These are phyloP conservation scores for Panaeolus cyanescens DNA, from an alignment of 768 basidiomycete species.

Conservation along the genomic window DNA sequence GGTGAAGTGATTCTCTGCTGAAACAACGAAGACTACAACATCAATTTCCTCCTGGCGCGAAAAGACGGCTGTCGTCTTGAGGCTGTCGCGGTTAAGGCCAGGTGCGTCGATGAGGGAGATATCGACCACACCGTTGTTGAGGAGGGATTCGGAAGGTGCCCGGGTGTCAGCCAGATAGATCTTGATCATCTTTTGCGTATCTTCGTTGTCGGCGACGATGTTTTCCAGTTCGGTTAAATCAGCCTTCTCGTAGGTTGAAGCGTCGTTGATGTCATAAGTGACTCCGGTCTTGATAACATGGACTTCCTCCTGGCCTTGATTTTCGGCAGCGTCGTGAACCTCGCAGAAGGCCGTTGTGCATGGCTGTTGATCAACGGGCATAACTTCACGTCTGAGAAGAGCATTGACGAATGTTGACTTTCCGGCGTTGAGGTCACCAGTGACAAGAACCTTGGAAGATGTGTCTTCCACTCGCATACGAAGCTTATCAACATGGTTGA, in stretches of 20 bases:
- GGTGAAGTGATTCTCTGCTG: constrained; percentile 98
- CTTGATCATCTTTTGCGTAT: constrained; percentile 76
- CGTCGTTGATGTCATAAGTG: constrained; percentile 69
- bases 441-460: constrained; percentile 94
- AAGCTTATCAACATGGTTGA: constrained; percentile 83
- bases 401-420: constrained; percentile 99
- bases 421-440: constrained; percentile 97
- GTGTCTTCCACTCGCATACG: constrained; percentile 87
- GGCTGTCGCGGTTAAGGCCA: constrained; percentile 92
- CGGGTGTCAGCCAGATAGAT: constrained; percentile 87
- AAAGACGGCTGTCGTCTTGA: constrained; percentile 95
- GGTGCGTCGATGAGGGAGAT: constrained; percentile 99
- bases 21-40: constrained; percentile 97
- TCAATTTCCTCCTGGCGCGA: constrained; percentile 98
- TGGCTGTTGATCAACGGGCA: constrained; percentile 98
- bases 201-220: constrained; percentile 77
- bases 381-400: constrained; percentile 83
- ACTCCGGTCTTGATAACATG: constrained; percentile 75
- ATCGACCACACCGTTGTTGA: constrained; percentile 94
- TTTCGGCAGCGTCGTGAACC: constrained; percentile 88
- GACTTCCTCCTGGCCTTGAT: constrained; percentile 79
- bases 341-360: constrained; percentile 97
- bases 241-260: constrained; percentile 74
- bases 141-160: constrained; percentile 76
- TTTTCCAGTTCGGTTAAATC: constrained; percentile 72